Evolutionary conservation across 352 stramenopile genomes (phyloP).

Genomic region (Globisporangium paddicum): DNA sequence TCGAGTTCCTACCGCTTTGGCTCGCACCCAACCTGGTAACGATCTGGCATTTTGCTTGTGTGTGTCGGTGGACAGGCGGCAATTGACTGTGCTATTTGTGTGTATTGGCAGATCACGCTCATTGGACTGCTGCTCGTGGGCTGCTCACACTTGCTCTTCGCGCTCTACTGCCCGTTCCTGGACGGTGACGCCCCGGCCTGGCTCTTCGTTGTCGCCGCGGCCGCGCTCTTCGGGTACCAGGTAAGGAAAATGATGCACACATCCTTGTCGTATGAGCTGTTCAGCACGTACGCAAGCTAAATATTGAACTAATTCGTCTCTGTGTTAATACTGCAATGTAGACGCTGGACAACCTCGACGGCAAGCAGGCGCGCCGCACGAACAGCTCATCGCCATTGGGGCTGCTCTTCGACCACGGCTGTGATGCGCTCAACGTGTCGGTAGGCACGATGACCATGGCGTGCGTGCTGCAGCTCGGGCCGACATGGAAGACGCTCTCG

Average conservation of each 20-base stretch:
- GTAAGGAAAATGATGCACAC: constrained; percentile 6
- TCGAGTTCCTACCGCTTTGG: constrained; percentile 74
- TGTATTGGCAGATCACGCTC: constrained; percentile 55
- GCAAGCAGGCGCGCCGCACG: constrained; percentile 79
- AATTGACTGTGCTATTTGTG: neutral
- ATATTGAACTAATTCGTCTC: too few relatives aligned
- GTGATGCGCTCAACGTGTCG: constrained; percentile 78
- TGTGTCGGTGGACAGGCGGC: neutral
- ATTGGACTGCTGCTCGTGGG: constrained; percentile 63
- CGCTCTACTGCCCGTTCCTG: constrained; percentile 67
- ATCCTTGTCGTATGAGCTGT: neutral
- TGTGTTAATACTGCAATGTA: constrained; percentile 3
- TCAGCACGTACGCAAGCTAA: too few relatives aligned
- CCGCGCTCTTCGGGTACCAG: constrained; percentile 72
- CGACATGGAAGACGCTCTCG: constrained; percentile 75
- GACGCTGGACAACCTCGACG: constrained; percentile 85
- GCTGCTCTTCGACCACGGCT: constrained; percentile 83
- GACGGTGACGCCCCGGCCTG: constrained; percentile 65
- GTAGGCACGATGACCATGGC: constrained; percentile 82
- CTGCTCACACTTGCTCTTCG: constrained; percentile 56
- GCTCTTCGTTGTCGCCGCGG: constrained; percentile 54
- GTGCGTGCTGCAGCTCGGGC: constrained; percentile 66
- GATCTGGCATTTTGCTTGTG: too few relatives aligned
- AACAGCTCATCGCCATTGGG: constrained; percentile 76
- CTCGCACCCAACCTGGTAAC: constrained; percentile 77